phyloP scores from a whole-genome alignment of 2,329 filamentous ascomycete species.

The Aspergillus versicolor region DNA sequence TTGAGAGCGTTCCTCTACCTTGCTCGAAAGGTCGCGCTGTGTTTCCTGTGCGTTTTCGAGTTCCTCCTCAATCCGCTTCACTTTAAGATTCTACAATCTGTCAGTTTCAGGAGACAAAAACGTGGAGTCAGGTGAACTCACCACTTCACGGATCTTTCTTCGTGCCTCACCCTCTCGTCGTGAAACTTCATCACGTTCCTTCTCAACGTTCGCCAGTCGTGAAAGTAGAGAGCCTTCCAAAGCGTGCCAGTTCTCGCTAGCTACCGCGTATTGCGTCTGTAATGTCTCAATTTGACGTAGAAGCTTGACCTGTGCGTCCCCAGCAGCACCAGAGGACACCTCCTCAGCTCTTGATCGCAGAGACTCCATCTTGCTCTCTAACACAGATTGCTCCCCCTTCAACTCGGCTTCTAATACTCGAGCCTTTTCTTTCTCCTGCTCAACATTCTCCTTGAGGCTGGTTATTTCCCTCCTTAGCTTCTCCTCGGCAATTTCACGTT shows the following conservation, averaged over 20 bases:
- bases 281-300: slow-evolving; percentile 92
- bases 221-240: slow-evolving; percentile 85
- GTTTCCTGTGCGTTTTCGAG: slow-evolving; percentile 62
- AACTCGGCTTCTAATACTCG: slow-evolving; percentile 72
- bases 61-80: slow-evolving; percentile 75
- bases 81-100: slow-evolving; percentile 58
- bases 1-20: slow-evolving; percentile 64
- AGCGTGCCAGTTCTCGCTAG: slow-evolving; percentile 96
- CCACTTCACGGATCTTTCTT: slow-evolving; percentile 83
- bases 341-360: slow-evolving; percentile 86
- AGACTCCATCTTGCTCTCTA: slow-evolving; percentile 88
- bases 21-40: slow-evolving; percentile 48
- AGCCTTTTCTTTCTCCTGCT: slow-evolving; percentile 69
- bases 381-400: slow-evolving; percentile 69
- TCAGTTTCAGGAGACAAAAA: slow-evolving; percentile 2
- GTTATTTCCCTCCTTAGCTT: slow-evolving; percentile 67
- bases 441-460: slow-evolving; percentile 70
- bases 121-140: slow-evolving; percentile 45
- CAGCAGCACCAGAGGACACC: slow-evolving; percentile 75
- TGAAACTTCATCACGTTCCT: slow-evolving; percentile 82
- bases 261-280: slow-evolving; percentile 91
- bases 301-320: slow-evolving; percentile 84
- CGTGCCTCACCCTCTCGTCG: slow-evolving; percentile 83
- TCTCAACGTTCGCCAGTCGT: slow-evolving; percentile 75
- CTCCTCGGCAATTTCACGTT: slow-evolving; percentile 73